Conservation (phyloP, 2,329 filamentous ascomycete genomes). For the Colletotrichum godetiae region DNA sequence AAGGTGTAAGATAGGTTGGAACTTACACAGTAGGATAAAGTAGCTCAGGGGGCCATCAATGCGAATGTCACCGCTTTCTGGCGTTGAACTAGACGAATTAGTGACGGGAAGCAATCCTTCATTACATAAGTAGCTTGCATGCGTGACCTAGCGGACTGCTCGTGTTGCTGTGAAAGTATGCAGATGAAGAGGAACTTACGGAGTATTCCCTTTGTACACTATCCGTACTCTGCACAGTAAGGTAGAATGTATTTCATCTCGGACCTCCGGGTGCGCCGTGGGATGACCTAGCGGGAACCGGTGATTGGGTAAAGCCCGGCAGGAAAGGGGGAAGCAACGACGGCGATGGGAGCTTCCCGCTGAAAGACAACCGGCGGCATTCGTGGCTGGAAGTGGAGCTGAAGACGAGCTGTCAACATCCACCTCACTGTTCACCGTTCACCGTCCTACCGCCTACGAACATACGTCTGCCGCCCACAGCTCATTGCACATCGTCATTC, state of each 20-base stretch:
- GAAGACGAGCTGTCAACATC: not conserved
- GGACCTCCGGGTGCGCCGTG: slow-evolving; percentile 12
- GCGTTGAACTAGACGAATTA: too few relatives aligned
- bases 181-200: too few relatives aligned
- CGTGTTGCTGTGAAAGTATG: not conserved
- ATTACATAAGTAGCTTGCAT: not conserved
- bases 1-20: not conserved
- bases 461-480: not conserved
- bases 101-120: not conserved
- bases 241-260: not conserved
- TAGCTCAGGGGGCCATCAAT: not conserved
- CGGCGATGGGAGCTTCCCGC: not conserved
- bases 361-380: not conserved
- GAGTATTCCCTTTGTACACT: too few relatives aligned
- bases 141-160: not conserved
- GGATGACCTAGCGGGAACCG: slow-evolving; percentile 16
- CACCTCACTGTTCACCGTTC: not conserved
- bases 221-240: too few relatives aligned
- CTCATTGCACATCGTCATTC: not conserved
- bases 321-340: not conserved
- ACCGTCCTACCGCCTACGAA: not conserved
- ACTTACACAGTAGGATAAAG: not conserved
- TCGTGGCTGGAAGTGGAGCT: not conserved
- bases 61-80: not conserved
- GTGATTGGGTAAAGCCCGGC: slow-evolving; percentile 20